Evolutionary conservation across 257 asterid species (phyloP).

Genomic region (Scutellaria barbata): DNA sequence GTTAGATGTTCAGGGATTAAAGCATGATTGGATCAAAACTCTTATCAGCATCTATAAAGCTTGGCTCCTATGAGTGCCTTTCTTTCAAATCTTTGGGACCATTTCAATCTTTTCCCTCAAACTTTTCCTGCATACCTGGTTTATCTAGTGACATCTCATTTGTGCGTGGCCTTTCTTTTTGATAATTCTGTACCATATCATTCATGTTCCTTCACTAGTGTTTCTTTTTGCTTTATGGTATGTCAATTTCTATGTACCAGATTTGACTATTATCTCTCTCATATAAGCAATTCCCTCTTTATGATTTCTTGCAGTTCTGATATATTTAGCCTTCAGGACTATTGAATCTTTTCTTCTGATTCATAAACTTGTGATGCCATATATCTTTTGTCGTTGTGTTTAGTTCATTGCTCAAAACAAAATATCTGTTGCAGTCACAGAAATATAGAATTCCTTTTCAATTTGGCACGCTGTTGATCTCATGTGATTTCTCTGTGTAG

Average conservation of each 20-base stretch:
- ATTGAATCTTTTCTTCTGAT: neutral
- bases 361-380: neutral
- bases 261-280: neutral
- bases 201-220: neutral
- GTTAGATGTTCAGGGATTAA: conserved; percentile 1
- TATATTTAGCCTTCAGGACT: neutral
- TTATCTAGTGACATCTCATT: neutral
- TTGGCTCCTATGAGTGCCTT: neutral
- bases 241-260: neutral
- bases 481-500: neutral
- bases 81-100: neutral
- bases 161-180: neutral
- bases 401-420: too few species aligned
- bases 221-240: neutral
- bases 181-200: neutral
- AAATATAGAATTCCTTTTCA: conserved; percentile 1
- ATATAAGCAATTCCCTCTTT: neutral
- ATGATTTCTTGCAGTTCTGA: conserved; percentile 19
- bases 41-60: neutral
- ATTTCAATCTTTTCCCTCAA: neutral
- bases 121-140: neutral
- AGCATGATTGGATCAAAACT: neutral
- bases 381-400: neutral
- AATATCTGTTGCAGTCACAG: neutral
- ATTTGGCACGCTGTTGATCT: conserved; percentile 16